Evolutionary conservation across 2,329 filamentous ascomycete species (phyloP).

Genomic region (Ophiocordyceps unilateralis): DNA sequence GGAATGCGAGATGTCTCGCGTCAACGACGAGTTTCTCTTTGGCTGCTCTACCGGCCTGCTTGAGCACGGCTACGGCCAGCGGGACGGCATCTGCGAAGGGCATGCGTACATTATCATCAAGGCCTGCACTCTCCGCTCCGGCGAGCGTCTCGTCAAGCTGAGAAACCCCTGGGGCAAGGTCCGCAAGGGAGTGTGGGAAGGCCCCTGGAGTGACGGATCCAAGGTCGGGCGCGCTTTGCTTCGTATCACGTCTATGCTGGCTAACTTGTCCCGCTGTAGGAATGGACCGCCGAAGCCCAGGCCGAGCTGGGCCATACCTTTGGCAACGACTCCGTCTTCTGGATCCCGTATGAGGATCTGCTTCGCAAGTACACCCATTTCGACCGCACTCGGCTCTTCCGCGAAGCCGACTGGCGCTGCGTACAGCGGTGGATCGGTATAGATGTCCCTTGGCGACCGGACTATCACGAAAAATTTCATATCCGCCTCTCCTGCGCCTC

Average conservation of each 20-base stretch:
- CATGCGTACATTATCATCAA: conserved; percentile 47
- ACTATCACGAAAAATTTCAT: conserved; percentile 45
- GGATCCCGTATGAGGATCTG: conserved; percentile 46
- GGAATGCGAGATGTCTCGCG: conserved; percentile 62
- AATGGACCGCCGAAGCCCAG: conserved; percentile 41
- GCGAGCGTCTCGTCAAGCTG: conserved; percentile 39
- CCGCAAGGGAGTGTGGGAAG: conserved; percentile 41
- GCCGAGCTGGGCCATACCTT: conserved; percentile 41
- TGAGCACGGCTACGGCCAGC: conserved; percentile 42
- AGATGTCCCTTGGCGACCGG: conserved; percentile 42
- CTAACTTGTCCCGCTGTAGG: too few relatives aligned
- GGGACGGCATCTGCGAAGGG: conserved; percentile 39
- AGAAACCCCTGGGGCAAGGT: conserved; percentile 43
- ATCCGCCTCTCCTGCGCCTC: conserved; percentile 38
- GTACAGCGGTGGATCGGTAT: conserved; percentile 44
- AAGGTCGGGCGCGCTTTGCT: too few relatives aligned
- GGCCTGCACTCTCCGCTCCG: conserved; percentile 31
- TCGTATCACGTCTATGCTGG: too few relatives aligned
- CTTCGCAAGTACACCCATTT: conserved; percentile 44
- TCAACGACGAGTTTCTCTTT: conserved; percentile 66
- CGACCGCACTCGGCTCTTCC: conserved; percentile 44
- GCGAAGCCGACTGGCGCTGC: conserved; percentile 37
- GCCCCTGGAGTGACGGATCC: conserved; percentile 40
- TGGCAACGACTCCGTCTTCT: conserved; percentile 45
- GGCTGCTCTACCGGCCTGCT: conserved; percentile 51